Evolutionary conservation across 176 grass and related monocot genomes (phyloP).

Genomic region (Urochloa ruziziensis): DNA sequence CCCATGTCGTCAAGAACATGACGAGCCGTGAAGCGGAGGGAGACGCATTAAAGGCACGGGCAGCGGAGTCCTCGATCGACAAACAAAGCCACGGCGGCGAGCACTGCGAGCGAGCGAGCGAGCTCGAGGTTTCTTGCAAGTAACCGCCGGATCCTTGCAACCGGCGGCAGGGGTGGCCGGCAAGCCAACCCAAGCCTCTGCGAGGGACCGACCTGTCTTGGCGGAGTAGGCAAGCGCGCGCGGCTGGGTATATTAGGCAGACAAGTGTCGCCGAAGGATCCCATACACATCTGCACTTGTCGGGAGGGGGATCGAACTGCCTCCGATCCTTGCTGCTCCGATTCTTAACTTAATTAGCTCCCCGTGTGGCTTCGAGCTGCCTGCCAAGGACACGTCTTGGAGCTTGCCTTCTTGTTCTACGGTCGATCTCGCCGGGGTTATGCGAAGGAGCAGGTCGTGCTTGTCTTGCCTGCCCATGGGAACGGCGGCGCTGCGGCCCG

Average conservation of each 20-base stretch:
- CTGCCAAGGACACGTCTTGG: not conserved
- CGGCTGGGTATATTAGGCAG: not conserved
- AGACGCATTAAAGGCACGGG: not conserved
- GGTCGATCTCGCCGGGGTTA: not conserved
- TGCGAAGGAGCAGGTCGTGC: conserved; percentile 31
- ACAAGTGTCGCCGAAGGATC: conserved; percentile 16
- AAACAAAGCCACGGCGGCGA: not conserved
- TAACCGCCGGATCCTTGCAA: conserved; percentile 14
- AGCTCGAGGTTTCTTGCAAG: conserved; percentile 52
- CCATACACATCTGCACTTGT: not conserved
- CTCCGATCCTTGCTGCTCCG: too few relatives aligned
- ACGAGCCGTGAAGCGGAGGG: conserved; percentile 40
- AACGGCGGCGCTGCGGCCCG: conserved; percentile 40
- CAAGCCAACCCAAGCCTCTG: not conserved
- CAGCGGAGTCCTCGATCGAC: conserved; percentile 25
- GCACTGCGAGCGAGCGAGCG: not conserved
- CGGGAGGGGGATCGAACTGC: not conserved
- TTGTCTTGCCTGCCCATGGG: conserved; percentile 27
- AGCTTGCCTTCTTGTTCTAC: not conserved
- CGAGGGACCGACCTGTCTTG: too few relatives aligned
- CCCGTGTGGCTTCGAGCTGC: not conserved
- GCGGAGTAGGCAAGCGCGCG: too few relatives aligned
- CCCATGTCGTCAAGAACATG: not conserved
- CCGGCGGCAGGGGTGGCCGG: conserved; percentile 13
- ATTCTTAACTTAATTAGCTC: too few relatives aligned